Conservation (phyloP, 1,139 yeast species). For the Pneumocystis wakefieldiae region DNA sequence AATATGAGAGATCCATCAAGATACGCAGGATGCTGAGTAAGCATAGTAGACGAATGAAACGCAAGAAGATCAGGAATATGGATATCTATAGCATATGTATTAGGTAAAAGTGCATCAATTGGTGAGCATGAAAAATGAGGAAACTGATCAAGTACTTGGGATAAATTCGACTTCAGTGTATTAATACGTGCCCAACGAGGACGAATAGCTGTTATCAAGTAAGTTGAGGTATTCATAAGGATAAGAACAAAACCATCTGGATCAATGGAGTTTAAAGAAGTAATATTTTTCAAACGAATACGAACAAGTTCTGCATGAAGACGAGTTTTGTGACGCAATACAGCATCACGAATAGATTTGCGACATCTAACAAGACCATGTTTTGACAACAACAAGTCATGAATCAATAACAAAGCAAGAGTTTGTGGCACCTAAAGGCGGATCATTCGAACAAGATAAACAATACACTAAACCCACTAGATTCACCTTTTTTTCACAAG, state of each 20-base stretch:
- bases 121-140: slow-evolving; percentile 22
- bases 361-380: slow-evolving; percentile 81
- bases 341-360: slow-evolving; percentile 69
- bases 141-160: slow-evolving; percentile 31
- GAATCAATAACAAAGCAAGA: slow-evolving; percentile 50
- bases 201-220: slow-evolving; percentile 27
- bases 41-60: slow-evolving; percentile 25
- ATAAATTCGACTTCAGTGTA: slow-evolving; percentile 33
- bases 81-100: slow-evolving; percentile 7
- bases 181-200: slow-evolving; percentile 81
- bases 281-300: slow-evolving; percentile 38
- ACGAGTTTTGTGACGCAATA: slow-evolving; percentile 63
- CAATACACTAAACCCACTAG: slow-evolving; percentile 27
- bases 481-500: slow-evolving; percentile 24
- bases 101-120: slow-evolving; percentile 26
- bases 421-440: not conserved
- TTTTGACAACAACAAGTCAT: slow-evolving; percentile 63
- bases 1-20: slow-evolving; percentile 64
- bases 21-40: slow-evolving; percentile 26
- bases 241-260: not conserved
- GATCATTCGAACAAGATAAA: not conserved
- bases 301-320: slow-evolving; percentile 69
- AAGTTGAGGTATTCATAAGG: not conserved
- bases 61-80: slow-evolving; percentile 65
- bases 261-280: not conserved